A percentile compares a stretch with the other conserved stretches of the same genome.
phyloP scores from a whole-genome alignment of 2,329 filamentous ascomycete species.

The Alternaria hordeiaustralica region DNA sequence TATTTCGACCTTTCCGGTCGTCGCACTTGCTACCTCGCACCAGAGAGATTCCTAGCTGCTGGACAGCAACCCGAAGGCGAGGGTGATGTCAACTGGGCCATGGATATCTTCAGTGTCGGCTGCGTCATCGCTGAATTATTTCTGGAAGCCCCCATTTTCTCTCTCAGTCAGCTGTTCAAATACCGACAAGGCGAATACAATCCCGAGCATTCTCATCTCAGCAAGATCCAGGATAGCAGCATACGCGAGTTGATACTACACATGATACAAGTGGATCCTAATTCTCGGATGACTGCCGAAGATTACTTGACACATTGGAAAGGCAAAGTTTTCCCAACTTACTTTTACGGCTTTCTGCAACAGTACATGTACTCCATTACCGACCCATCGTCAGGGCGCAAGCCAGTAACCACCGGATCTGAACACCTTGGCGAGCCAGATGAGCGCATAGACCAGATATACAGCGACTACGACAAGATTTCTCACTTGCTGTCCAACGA shows the following conservation, averaged over 20 bases:
- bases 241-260: conserved; percentile 88
- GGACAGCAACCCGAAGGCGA: conserved; percentile 69
- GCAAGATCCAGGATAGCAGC: conserved; percentile 85
- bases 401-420: conserved; percentile 69
- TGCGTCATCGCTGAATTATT: conserved; percentile 98
- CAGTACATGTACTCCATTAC: conserved; percentile 98
- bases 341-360: conserved; percentile 97
- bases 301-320: conserved; percentile 94
- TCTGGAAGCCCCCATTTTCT: conserved; percentile 95
- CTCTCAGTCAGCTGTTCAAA: conserved; percentile 92
- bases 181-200: conserved; percentile 94
- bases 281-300: conserved; percentile 89
- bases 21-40: conserved; percentile 92
- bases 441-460: conserved; percentile 91
- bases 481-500: conserved; percentile 88
- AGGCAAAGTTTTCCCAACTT: conserved; percentile 88
- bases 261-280: conserved; percentile 95
- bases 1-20: conserved; percentile 94
- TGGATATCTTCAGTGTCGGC: conserved; percentile 97
- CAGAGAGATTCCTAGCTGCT: conserved; percentile 83
- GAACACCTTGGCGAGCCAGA: conserved; percentile 86
- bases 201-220: conserved; percentile 78
- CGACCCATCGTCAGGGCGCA: conserved; percentile 82
- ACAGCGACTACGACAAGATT: conserved; percentile 96
- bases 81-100: conserved; percentile 81